Conservation (phyloP, 73 alveolate genomes). For the Uronychia binucleata region DNA sequence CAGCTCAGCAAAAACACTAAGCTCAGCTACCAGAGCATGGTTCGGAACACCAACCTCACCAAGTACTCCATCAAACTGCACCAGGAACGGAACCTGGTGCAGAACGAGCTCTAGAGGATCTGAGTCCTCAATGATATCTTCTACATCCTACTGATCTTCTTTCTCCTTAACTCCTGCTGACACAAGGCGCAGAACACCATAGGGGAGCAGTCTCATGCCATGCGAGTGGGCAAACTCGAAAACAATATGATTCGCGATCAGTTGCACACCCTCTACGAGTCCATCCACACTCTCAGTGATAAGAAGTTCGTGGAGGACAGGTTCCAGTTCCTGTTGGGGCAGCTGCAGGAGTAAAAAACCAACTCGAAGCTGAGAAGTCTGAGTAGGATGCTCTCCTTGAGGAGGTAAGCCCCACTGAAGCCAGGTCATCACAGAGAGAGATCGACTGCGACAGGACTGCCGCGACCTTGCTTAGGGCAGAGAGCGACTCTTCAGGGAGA, state of each 20-base stretch:
- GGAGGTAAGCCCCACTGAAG: too few relatives aligned
- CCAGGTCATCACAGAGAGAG: conserved; percentile 50
- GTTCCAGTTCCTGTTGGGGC: conserved; percentile 15
- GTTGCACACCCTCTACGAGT: conserved; percentile 48
- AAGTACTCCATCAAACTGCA: not conserved
- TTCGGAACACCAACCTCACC: too few relatives aligned
- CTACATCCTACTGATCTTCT: not conserved
- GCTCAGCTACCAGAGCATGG: too few relatives aligned
- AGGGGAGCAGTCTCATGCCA: conserved; percentile 28
- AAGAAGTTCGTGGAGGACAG: conserved; percentile 56
- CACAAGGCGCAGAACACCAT: conserved; percentile 30
- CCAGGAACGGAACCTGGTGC: not conserved
- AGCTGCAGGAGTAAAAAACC: not conserved
- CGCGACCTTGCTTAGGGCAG: conserved; percentile 23
- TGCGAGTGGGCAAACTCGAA: conserved; percentile 41
- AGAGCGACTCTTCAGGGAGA: conserved; percentile 19
- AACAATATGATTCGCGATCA: conserved; percentile 62
- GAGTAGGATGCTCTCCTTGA: conserved; percentile 16
- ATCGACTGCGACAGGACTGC: conserved; percentile 10
- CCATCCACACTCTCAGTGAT: conserved; percentile 34
- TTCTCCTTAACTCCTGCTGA: not conserved
- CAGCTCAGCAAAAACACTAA: too few relatives aligned
- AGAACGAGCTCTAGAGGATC: conserved; percentile 24
- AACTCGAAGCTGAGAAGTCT: conserved; percentile 31
- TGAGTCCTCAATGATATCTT: conserved; percentile 48